These are phyloP conservation scores for Alternaria ethzedia DNA, from an alignment of 2,329 filamentous ascomycete species.

Conservation along the genomic window DNA sequence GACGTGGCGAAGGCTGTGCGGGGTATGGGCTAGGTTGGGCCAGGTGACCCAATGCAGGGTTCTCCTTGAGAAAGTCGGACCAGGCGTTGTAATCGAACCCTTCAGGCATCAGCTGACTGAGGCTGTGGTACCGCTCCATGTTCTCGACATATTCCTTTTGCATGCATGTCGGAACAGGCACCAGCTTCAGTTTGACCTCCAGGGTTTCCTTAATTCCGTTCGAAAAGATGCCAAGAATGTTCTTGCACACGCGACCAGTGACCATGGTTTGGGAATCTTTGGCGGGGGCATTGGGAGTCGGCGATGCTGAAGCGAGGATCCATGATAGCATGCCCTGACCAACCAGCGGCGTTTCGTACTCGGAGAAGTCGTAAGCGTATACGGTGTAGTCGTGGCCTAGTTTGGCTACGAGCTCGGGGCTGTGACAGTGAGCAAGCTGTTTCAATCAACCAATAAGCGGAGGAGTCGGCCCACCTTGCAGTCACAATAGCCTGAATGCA, in stretches of 20 bases:
- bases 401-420: slow-evolving; percentile 82
- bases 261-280: slow-evolving; percentile 74
- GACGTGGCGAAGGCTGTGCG: slow-evolving; percentile 25
- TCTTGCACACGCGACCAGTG: slow-evolving; percentile 88
- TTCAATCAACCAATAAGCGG: slow-evolving; percentile 13
- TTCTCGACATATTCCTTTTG: slow-evolving; percentile 67
- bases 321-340: slow-evolving; percentile 95
- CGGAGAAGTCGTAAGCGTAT: slow-evolving; percentile 95
- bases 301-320: slow-evolving; percentile 69
- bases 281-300: slow-evolving; percentile 60
- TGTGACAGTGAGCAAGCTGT: slow-evolving; percentile 54
- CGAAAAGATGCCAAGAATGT: slow-evolving; percentile 81
- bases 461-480: slow-evolving; percentile 57
- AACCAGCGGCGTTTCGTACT: slow-evolving; percentile 89
- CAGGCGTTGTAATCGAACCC: slow-evolving; percentile 77
- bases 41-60: slow-evolving; percentile 56
- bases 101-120: slow-evolving; percentile 63
- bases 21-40: slow-evolving; percentile 33
- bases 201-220: slow-evolving; percentile 85
- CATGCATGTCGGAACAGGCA: slow-evolving; percentile 71
- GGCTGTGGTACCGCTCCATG: slow-evolving; percentile 66
- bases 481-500: slow-evolving; percentile 83
- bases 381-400: slow-evolving; percentile 87
- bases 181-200: slow-evolving; percentile 89
- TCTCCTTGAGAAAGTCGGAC: slow-evolving; percentile 77